Percentiles rank a stretch among this genome's conserved stretches.
Evolutionary conservation across 1,284 basidiomycete species (phyloP).

Genomic region (Neolentinus lepideus): DNA sequence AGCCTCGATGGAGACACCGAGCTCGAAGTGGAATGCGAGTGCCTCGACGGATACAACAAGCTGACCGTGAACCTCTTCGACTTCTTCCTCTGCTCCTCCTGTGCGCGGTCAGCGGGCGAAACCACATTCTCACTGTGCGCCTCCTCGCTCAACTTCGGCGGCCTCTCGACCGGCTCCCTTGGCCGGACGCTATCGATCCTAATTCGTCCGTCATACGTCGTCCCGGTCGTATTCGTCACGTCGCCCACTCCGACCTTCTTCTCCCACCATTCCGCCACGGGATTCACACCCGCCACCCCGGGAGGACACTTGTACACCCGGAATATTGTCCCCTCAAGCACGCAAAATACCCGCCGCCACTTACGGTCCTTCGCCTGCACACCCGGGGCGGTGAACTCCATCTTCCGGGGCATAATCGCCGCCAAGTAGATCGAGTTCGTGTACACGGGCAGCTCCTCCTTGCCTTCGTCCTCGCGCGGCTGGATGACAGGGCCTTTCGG

Average conservation of each 20-base stretch:
- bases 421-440: slow-evolving; percentile 80
- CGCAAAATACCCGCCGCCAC: slow-evolving; percentile 87
- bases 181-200: not conserved
- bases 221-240: slow-evolving; percentile 21
- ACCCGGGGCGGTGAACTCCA: slow-evolving; percentile 87
- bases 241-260: slow-evolving; percentile 63
- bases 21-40: slow-evolving; percentile 6
- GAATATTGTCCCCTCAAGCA: slow-evolving; percentile 89
- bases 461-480: slow-evolving; percentile 64
- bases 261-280: slow-evolving; percentile 71
- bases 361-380: slow-evolving; percentile 86
- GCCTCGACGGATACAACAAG: slow-evolving; percentile 18
- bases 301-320: slow-evolving; percentile 72
- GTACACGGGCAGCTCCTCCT: slow-evolving; percentile 78
- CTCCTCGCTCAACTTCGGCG: not conserved
- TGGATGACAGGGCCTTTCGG: slow-evolving; percentile 27
- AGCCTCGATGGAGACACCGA: slow-evolving; percentile 15
- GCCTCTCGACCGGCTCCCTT: not conserved
- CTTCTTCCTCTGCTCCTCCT: slow-evolving; percentile 3
- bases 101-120: not conserved
- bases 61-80: slow-evolving; percentile 18
- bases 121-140: not conserved
- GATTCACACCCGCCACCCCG: slow-evolving; percentile 38
- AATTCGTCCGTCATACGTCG: slow-evolving; percentile 7
- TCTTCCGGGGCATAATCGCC: slow-evolving; percentile 85